A percentile compares a stretch with the other conserved stretches of the same genome.
These are phyloP conservation scores for Paramecium bursaria DNA, from an alignment of 73 alveolate species.

Conservation along the genomic window DNA sequence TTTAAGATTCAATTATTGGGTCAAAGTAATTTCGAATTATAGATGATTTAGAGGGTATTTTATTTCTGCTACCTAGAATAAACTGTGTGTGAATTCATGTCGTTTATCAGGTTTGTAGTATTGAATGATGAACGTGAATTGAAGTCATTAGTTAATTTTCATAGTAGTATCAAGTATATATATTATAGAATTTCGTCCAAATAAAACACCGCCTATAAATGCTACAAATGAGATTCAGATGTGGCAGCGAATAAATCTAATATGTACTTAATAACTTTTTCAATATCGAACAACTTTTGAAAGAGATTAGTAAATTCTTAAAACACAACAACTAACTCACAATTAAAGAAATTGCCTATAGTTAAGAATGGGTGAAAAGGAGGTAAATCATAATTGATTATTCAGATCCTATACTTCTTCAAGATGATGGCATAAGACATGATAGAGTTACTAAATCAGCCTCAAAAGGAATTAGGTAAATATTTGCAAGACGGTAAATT, in stretches of 20 bases:
- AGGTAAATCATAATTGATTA: no score
- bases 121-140: slow-evolving; percentile 72
- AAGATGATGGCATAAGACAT: no score
- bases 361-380: slow-evolving; percentile 83
- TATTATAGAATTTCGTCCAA: slow-evolving; percentile 62
- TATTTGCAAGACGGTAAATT: no score
- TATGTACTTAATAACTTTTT: slow-evolving; percentile 70
- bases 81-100: slow-evolving; percentile 76
- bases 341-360: slow-evolving; percentile 83
- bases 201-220: slow-evolving; percentile 76
- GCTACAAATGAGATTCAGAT: slow-evolving; percentile 76
- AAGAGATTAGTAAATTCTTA: slow-evolving; percentile 72
- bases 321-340: slow-evolving; percentile 66
- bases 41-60: slow-evolving; percentile 51
- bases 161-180: slow-evolving; percentile 41
- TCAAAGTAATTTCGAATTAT: slow-evolving; percentile 74
- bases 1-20: slow-evolving; percentile 73
- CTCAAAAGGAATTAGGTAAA: no score
- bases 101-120: slow-evolving; percentile 75
- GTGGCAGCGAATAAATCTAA: slow-evolving; percentile 65
- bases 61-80: slow-evolving; percentile 70
- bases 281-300: slow-evolving; percentile 78
- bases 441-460: no score
- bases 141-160: slow-evolving; percentile 28
- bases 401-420: no score